Percentiles rank a stretch among this genome's conserved stretches.
Conservation (phyloP, 129 eudicot genomes). For the Oenanthe sinensis region DNA sequence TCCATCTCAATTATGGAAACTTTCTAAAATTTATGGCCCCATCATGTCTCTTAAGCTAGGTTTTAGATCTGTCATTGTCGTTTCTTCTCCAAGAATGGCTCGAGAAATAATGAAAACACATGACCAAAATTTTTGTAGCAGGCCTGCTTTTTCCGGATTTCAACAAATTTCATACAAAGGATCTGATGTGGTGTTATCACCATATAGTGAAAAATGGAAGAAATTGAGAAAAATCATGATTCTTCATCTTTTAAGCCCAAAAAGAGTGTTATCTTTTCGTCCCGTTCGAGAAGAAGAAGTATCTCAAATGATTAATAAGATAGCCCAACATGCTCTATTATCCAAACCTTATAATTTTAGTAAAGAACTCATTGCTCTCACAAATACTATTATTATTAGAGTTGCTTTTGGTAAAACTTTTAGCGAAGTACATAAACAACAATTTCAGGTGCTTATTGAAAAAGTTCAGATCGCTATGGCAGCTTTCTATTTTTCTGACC, state of each 20-base stretch:
- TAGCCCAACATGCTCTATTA: neutral
- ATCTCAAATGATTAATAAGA: conserved; percentile 15
- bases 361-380: conserved; percentile 15
- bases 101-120: conserved; percentile 37
- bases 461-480: conserved; percentile 18
- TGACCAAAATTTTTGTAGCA: conserved; percentile 21
- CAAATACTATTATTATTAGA: conserved; percentile 19
- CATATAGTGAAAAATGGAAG: conserved; percentile 34
- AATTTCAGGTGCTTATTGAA: conserved; percentile 17
- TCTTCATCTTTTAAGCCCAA: conserved; percentile 28
- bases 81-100: conserved; percentile 31
- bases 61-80: conserved; percentile 18
- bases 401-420: conserved; percentile 32
- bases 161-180: conserved; percentile 19
- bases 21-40: neutral
- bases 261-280: conserved; percentile 29
- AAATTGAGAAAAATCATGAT: conserved; percentile 26
- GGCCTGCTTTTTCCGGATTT: conserved; percentile 23
- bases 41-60: neutral
- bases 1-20: neutral
- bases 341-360: conserved; percentile 18
- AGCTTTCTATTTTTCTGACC: conserved; percentile 23
- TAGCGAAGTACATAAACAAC: neutral
- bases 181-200: conserved; percentile 25
- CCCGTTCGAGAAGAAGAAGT: conserved; percentile 32